A percentile compares a stretch with the other conserved stretches of the same genome.
These are phyloP conservation scores for Amphirosellinia nigrospora DNA, from an alignment of 495 filamentous ascomycete genomes.

Conservation along the genomic window DNA sequence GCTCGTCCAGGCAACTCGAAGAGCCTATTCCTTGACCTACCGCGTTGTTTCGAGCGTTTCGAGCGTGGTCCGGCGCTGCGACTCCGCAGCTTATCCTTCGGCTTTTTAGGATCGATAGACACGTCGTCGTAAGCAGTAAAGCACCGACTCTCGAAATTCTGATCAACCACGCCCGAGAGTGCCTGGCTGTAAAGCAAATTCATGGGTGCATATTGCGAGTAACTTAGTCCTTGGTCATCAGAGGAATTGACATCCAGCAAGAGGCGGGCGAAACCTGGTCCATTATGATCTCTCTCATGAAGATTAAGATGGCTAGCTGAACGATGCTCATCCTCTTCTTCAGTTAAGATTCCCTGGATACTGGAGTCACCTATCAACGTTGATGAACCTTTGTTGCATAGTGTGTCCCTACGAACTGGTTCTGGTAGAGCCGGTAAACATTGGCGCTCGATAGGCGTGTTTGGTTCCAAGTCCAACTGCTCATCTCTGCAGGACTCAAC, in stretches of 20 bases:
- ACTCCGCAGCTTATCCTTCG: not conserved
- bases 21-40: not conserved
- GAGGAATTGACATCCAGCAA: not conserved
- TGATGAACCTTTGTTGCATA: constrained; percentile 4
- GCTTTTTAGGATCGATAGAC: not conserved
- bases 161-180: not conserved
- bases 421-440: constrained; percentile 1
- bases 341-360: not conserved
- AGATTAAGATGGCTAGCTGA: not conserved
- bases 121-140: not conserved
- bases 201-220: not conserved
- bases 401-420: not conserved
- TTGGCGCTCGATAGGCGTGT: not conserved
- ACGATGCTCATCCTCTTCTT: not conserved
- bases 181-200: not conserved
- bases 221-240: not conserved
- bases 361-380: not conserved
- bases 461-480: not conserved
- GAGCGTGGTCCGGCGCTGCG: not conserved
- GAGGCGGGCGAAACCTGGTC: not conserved
- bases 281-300: not conserved
- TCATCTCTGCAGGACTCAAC: not conserved
- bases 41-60: constrained; percentile 1
- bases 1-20: not conserved
- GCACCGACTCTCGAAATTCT: too few species aligned